Conservation (phyloP, 352 stramenopile species). For the Phytopythium boreale region DNA sequence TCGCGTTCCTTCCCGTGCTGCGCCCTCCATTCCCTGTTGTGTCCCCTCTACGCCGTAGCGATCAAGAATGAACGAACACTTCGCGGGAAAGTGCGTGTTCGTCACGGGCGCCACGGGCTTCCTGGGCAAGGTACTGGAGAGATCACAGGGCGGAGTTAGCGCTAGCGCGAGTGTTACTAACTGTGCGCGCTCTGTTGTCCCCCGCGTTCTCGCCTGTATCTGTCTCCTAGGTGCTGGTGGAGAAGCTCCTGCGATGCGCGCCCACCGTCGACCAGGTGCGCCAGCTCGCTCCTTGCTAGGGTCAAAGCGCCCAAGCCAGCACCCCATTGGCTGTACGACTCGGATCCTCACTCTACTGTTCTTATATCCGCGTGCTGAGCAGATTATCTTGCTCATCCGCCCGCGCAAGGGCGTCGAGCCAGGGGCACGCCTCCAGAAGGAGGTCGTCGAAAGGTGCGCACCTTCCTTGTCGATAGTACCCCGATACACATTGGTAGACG, state of each 20-base stretch:
- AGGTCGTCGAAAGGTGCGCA: slow-evolving; percentile 55
- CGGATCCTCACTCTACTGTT: not conserved
- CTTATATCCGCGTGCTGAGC: not conserved
- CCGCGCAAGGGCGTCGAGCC: slow-evolving; percentile 66
- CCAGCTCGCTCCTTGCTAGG: not conserved
- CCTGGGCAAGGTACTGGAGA: slow-evolving; percentile 60
- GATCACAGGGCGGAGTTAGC: not conserved
- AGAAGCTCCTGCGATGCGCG: slow-evolving; percentile 75
- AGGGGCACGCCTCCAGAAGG: slow-evolving; percentile 54
- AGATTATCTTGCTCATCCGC: slow-evolving; percentile 79
- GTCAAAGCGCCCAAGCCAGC: no score
- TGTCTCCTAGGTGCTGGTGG: slow-evolving; percentile 51
- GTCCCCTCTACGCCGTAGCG: not conserved
- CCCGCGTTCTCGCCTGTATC: not conserved
- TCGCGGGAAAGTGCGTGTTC: slow-evolving; percentile 67
- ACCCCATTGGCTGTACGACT: no score
- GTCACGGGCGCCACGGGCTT: slow-evolving; percentile 88
- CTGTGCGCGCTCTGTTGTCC: not conserved
- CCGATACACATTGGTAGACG: not conserved
- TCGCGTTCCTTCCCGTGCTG: not conserved
- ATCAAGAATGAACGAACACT: slow-evolving; percentile 46
- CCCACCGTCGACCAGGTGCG: slow-evolving; percentile 51
- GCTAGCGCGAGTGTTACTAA: not conserved
- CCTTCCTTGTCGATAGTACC: not conserved
- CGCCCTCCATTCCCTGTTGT: not conserved